phyloP scores from a whole-genome alignment of 768 basidiomycete genomes.

The Mycena polygramma region DNA sequence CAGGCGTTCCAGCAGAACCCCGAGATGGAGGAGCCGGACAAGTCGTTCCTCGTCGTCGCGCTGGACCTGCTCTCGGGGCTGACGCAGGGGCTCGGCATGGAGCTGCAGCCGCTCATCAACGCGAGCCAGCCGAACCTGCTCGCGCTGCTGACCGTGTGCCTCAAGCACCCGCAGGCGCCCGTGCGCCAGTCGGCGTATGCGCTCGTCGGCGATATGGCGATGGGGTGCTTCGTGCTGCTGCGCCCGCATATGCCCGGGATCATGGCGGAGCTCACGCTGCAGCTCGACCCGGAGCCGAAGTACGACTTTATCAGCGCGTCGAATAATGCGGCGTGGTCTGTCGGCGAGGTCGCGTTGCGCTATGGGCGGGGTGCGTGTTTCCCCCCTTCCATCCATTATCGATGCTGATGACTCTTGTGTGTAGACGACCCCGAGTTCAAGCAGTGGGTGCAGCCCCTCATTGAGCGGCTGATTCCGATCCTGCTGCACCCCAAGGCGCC shows the following conservation, averaged over 20 bases:
- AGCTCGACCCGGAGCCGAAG: conserved; percentile 94
- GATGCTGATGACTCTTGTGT: conserved; percentile 5
- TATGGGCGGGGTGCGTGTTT: conserved; percentile 78
- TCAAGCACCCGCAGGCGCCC: conserved; percentile 96
- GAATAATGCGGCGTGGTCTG: conserved; percentile 99
- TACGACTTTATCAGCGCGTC: conserved; percentile 96
- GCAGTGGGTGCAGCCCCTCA: conserved; percentile 90
- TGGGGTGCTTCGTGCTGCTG: conserved; percentile 91
- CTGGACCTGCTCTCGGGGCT: conserved; percentile 97
- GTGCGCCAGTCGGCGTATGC: conserved; percentile 98
- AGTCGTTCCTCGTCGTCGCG: conserved; percentile 97
- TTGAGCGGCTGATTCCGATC: conserved; percentile 92
- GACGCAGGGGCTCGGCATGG: conserved; percentile 90
- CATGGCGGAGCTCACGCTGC: conserved; percentile 89
- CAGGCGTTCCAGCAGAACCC: conserved; percentile 91
- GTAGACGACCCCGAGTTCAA: conserved; percentile 88
- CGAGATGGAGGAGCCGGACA: conserved; percentile 94
- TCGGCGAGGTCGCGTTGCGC: conserved; percentile 96
- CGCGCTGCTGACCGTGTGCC: conserved; percentile 84
- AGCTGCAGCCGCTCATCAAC: conserved; percentile 80
- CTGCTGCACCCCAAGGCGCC: conserved; percentile 93
- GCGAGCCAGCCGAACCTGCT: conserved; percentile 83
- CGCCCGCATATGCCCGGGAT: conserved; percentile 89
- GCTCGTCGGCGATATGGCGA: conserved; percentile 97
- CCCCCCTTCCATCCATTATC: not conserved